Conservation (phyloP, 2,329 filamentous ascomycete genomes). For the Phoma herbarum region DNA sequence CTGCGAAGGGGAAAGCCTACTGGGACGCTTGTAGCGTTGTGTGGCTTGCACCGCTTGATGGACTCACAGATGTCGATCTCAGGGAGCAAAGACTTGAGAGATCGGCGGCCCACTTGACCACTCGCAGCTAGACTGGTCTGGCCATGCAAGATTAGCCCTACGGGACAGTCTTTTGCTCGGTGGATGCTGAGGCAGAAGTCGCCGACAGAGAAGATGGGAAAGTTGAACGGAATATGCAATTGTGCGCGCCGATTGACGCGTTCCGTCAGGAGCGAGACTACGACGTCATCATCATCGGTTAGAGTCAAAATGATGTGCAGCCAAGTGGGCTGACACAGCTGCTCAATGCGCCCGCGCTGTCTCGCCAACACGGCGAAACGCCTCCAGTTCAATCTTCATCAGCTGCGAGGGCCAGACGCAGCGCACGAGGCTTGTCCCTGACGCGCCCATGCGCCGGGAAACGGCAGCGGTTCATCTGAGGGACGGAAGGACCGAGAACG, state of each 20-base stretch:
- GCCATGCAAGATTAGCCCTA: constrained; percentile 14
- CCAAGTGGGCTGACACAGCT: constrained; percentile 12
- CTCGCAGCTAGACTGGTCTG: constrained; percentile 20
- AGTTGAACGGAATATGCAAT: constrained; percentile 13
- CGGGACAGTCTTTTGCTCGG: constrained; percentile 5
- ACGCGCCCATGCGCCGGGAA: background rate
- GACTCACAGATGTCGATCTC: constrained; percentile 29
- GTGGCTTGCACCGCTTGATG: constrained; percentile 29
- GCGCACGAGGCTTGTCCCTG: constrained; percentile 2
- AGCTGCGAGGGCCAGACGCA: no score
- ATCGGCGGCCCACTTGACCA: constrained; percentile 28
- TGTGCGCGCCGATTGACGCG: constrained; percentile 8
- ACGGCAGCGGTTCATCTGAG: background rate
- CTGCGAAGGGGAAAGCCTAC: constrained; percentile 21
- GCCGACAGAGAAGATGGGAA: constrained; percentile 14
- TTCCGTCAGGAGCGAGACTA: background rate
- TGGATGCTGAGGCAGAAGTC: background rate
- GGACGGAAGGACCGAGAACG: background rate
- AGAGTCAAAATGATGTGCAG: constrained; percentile 7
- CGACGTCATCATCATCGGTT: constrained; percentile 17
- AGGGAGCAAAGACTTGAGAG: constrained; percentile 17
- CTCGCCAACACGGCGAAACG: constrained; percentile 10
- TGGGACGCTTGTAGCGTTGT: constrained; percentile 18
- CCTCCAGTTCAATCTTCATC: background rate
- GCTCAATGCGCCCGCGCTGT: background rate